Base-by-base conservation (phyloP, 2,329 filamentous ascomycete genomes). In the Exophiala calicioides region DNA sequence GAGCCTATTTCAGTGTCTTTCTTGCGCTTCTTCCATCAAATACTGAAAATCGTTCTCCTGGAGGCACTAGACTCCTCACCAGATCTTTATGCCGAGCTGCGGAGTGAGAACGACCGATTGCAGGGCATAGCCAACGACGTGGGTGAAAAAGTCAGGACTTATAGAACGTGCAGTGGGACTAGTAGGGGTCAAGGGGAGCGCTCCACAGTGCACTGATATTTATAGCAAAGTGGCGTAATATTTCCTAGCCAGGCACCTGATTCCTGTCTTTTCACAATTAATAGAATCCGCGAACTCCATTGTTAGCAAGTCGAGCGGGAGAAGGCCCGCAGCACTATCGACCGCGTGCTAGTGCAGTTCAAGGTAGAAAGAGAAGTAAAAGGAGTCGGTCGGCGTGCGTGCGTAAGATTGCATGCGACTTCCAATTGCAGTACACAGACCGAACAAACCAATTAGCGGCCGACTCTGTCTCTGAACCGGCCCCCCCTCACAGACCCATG, bases 21-120 rank as follows among this genome's bases (percentile, higher is more conserved):
- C 43, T 21, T 69, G 51, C 66, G 61, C 5, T 48, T 65, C 20
- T 68, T 71, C 12, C 60, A 66, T 56, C 53, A 47, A 19, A 60
- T 65, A 44, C 41, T 71, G 10, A 66, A 59, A 50, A 56, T 69
- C 12, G 42, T 69, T 51, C 54, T 72, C 8, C 30, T 69, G 15
- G 65, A 66, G 3, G 47, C 57, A 42, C 36, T 71, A 8, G 57
- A 66, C 27, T 61, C 50, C 32, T 63, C 63, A 20, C 45, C 60
- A 41, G 58, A 61, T 44, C 26, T 60, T 35, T 4, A 57, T 59
- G 44, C 44, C 7, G 29, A 60, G 46, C 51, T 71, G 21, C 60
- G n/a, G 42, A 56, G 38, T 10, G 65, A 70, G 50, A 62, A 60
- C 23, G 55, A 64, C 9, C 57, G 49, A 33, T 54, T 71, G 10